Evolutionary conservation across 106 monocot species (phyloP).

Genomic region (Dendrobium nobile): DNA sequence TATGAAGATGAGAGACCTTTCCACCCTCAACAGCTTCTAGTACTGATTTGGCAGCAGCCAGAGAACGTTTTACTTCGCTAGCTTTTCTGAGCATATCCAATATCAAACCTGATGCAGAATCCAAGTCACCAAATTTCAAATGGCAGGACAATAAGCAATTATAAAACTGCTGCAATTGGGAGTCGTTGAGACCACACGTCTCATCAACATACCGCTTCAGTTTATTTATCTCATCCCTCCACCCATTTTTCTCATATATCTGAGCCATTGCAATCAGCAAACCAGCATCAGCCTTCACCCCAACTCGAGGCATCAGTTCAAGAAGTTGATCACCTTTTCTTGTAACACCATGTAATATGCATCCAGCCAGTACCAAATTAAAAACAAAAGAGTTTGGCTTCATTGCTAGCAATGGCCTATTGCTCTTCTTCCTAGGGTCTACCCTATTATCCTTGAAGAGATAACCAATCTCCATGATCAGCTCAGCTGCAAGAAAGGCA

Average conservation of each 20-base stretch:
- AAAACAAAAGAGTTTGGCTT: conserved; percentile 10
- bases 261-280: conserved; percentile 72
- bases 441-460: conserved; percentile 77
- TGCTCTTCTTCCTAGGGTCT: conserved; percentile 71
- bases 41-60: conserved; percentile 55
- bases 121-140: conserved; percentile 75
- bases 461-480: conserved; percentile 67
- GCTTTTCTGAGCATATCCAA: conserved; percentile 81
- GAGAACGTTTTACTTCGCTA: conserved; percentile 66
- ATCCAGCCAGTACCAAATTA: conserved; percentile 8
- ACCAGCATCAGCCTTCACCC: conserved; percentile 47
- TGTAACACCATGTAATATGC: conserved; percentile 1
- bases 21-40: conserved; percentile 39
- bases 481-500: conserved; percentile 68
- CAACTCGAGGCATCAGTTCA: conserved; percentile 74
- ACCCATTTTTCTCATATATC: conserved; percentile 84
- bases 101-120: conserved; percentile 49
- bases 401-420: conserved; percentile 31
- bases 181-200: conserved; percentile 35
- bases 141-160: conserved; percentile 76
- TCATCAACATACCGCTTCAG: conserved; percentile 66
- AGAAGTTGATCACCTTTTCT: conserved; percentile 44
- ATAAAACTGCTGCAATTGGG: conserved; percentile 69
- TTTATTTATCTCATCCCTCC: conserved; percentile 63
- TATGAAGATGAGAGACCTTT: conserved; percentile 4